Evolutionary conservation across 129 eudicot species (phyloP).

Genomic region (Heracleum sosnowskyi): DNA sequence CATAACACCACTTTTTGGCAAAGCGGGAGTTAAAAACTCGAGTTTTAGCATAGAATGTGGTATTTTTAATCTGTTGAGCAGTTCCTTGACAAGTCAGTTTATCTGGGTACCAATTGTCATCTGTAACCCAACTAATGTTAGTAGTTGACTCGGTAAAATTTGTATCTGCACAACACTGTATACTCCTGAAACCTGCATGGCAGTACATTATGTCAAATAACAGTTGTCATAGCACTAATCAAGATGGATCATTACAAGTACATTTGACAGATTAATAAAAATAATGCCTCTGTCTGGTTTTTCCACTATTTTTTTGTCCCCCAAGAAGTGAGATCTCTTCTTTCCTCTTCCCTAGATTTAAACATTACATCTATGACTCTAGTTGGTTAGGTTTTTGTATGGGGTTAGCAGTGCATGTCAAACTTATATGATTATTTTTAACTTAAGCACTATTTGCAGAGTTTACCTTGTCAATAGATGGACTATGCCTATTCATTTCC

Average conservation of each 20-base stretch:
- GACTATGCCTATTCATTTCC: not conserved
- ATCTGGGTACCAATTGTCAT: conserved; percentile 47
- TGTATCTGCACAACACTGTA: conserved; percentile 44
- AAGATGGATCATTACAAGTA: not conserved
- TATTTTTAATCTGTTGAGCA: conserved; percentile 8
- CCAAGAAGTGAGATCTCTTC: not conserved
- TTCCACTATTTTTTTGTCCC: not conserved
- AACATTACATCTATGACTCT: not conserved
- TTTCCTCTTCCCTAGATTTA: not conserved
- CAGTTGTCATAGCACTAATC: not conserved
- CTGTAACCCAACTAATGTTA: conserved; percentile 44
- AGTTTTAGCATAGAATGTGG: conserved; percentile 12
- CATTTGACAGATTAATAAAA: not conserved
- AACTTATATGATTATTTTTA: not conserved
- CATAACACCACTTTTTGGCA: conserved; percentile 54
- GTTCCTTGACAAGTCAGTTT: conserved; percentile 35
- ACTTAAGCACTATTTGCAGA: not conserved
- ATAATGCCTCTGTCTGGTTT: not conserved
- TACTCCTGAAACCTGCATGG: conserved; percentile 45
- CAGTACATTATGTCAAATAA: not conserved
- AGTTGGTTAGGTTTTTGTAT: not conserved
- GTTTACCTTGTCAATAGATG: not conserved
- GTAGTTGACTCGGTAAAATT: conserved; percentile 35
- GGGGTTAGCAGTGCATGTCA: not conserved
- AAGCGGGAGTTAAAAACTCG: conserved; percentile 37